Base-by-base conservation (phyloP, 257 asterid species). In the Nicotiana otophora region DNA sequence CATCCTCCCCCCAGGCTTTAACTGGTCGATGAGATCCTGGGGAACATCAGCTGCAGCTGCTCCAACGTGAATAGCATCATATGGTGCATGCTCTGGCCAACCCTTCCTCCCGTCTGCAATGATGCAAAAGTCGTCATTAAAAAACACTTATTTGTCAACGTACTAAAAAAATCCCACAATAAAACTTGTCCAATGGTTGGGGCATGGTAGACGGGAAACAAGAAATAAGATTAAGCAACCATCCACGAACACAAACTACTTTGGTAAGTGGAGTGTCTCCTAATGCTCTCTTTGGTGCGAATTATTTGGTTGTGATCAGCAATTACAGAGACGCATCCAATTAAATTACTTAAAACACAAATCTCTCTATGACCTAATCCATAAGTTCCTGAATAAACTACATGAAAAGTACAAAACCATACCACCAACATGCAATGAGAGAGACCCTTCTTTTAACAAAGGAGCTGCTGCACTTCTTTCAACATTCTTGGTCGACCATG, bases 51-150 rank as follows among this genome's bases (percentile, higher is more conserved):
- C 84, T 76, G 99, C 95, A 5, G 99, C 98, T 54, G 99, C 99
- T 79, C 99, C 99, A 77, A 96, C 99, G 65, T 96, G 98, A 84
- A 96, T 96, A n/a, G 97, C 97, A 80, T 96, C 96, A 28, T 94
- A 95, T 8, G 99, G 99, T 58, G 97, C 97, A 81, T 81, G 85
- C 89, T 94, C 96, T 8, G 93, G 91, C 98, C 97, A 94, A 17
- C 99, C 99, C 85, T 84, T 89, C 86, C 98, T 92, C 12, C 99
- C 99, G 72, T 96, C 99, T 96, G 89, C 80, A 75, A 15, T 8
- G 63, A 26, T 1, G 42, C 80, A 75, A 15, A 26, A 51, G 26
- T 75, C 17, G 15, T 15, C 63, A 53, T 4, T 0, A 26, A 3
- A 51, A 26, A 16, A 15, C 61, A 74, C 42, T 48, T n/a, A 30